phyloP scores from a whole-genome alignment of 164 flowering plant genomes.

The Tetrastigma voinierianum region DNA sequence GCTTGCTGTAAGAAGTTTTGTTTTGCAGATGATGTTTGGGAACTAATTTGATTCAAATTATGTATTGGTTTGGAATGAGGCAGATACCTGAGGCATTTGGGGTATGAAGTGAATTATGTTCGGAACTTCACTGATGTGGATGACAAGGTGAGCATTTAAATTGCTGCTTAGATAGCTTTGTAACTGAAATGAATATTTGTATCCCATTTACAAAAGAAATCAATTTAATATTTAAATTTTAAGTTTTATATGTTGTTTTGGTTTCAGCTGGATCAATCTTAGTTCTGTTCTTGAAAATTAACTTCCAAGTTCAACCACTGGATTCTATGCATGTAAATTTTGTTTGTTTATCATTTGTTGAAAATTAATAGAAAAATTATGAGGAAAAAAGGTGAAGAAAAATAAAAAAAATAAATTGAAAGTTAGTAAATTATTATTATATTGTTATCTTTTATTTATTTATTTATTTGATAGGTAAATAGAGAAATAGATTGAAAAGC shows the following conservation, averaged over 20 bases:
- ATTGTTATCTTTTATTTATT: too few species aligned
- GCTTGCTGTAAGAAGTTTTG: neutral
- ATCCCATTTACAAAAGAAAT: neutral
- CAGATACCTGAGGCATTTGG: conserved; percentile 81
- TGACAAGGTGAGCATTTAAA: conserved; percentile 66
- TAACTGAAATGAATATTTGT: neutral
- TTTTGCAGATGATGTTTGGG: neutral
- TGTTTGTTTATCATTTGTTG: neutral
- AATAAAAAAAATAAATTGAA: too few species aligned
- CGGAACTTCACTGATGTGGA: conserved; percentile 97
- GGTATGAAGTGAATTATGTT: conserved; percentile 78
- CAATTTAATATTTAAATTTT: too few species aligned
- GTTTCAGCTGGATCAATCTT: too few species aligned
- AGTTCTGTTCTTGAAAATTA: too few species aligned
- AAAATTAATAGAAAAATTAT: too few species aligned
- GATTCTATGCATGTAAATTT: neutral
- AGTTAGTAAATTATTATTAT: too few species aligned
- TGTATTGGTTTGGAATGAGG: conserved; percentile 38
- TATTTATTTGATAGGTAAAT: too few species aligned
- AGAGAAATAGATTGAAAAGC: too few species aligned
- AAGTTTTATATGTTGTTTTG: too few species aligned
- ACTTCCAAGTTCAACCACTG: too few species aligned
- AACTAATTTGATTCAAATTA: conserved; percentile 11
- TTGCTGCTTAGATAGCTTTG: neutral
- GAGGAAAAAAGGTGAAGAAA: too few species aligned